Percentiles rank a stretch among this genome's conserved stretches.
Evolutionary conservation across 352 stramenopile genomes (phyloP).

Genomic region (Phytophthora cryptogea): DNA sequence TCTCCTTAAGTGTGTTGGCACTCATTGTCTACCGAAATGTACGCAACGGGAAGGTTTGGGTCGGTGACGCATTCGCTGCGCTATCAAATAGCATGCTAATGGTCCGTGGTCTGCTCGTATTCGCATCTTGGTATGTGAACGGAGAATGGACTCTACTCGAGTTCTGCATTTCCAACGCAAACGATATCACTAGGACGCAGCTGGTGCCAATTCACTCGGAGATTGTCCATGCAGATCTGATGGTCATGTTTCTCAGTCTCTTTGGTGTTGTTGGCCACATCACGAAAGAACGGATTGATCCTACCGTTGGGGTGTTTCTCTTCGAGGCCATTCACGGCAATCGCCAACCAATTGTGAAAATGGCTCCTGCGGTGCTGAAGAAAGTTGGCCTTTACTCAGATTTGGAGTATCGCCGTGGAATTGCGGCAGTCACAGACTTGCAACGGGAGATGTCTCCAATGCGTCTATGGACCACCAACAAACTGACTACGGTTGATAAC

Average conservation of each 20-base stretch:
- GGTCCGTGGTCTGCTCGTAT: slow-evolving; percentile 36
- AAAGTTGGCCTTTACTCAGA: slow-evolving; percentile 19
- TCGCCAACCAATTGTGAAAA: slow-evolving; percentile 29
- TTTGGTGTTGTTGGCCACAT: slow-evolving; percentile 34
- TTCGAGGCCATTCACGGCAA: slow-evolving; percentile 35
- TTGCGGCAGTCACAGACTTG: slow-evolving; percentile 28
- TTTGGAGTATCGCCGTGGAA: slow-evolving; percentile 32
- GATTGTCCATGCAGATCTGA: slow-evolving; percentile 47
- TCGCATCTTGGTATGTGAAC: slow-evolving; percentile 48
- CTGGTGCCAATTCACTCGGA: slow-evolving; percentile 33
- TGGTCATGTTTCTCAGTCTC: slow-evolving; percentile 40
- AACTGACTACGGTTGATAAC: slow-evolving; percentile 26
- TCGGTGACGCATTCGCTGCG: slow-evolving; percentile 44
- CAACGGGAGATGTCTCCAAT: slow-evolving; percentile 36
- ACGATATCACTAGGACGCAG: slow-evolving; percentile 25
- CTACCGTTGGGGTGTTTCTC: slow-evolving; percentile 28
- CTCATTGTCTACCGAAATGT: slow-evolving; percentile 41
- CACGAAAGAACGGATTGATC: slow-evolving; percentile 32
- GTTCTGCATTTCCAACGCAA: slow-evolving; percentile 45
- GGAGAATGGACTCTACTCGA: slow-evolving; percentile 49
- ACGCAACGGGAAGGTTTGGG: slow-evolving; percentile 38
- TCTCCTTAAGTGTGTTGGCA: slow-evolving; percentile 39
- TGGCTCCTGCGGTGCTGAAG: slow-evolving; percentile 19
- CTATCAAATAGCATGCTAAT: slow-evolving; percentile 43
- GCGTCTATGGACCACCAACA: slow-evolving; percentile 35